phyloP scores from a whole-genome alignment of 805 yeast genomes.

The Metschnikowia peoriensis region DNA sequence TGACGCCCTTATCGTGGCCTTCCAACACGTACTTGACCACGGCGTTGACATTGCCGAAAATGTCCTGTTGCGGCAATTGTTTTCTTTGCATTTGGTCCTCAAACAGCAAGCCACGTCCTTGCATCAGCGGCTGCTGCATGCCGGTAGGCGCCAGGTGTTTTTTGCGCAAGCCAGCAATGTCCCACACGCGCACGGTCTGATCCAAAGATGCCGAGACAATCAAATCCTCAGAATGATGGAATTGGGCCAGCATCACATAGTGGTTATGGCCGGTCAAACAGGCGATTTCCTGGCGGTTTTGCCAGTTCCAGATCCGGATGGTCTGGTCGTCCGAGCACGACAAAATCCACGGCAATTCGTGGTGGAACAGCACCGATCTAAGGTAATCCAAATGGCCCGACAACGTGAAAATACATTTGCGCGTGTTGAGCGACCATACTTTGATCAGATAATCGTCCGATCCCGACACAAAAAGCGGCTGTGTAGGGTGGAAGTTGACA shows the following conservation, averaged over 20 bases:
- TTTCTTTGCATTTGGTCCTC: slow-evolving; percentile 64
- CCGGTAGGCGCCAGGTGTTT: slow-evolving; percentile 81
- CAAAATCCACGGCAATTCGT: slow-evolving; percentile 95
- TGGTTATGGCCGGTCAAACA: slow-evolving; percentile 97
- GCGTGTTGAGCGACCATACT: slow-evolving; percentile 92
- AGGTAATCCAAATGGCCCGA: slow-evolving; percentile 94
- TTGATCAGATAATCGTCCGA: slow-evolving; percentile 95
- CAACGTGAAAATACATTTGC: slow-evolving; percentile 88
- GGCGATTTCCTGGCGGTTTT: slow-evolving; percentile 94
- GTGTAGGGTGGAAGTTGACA: slow-evolving; percentile 95
- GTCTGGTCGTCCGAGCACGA: slow-evolving; percentile 98
- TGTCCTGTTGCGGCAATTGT: slow-evolving; percentile 81
- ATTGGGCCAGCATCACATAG: slow-evolving; percentile 96
- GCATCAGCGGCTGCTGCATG: slow-evolving; percentile 10
- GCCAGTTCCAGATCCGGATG: slow-evolving; percentile 99
- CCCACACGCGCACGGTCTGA: slow-evolving; percentile 99
- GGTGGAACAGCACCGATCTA: slow-evolving; percentile 91
- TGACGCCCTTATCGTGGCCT: slow-evolving; percentile 98
- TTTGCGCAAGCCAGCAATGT: slow-evolving; percentile 89
- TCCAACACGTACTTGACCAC: slow-evolving; percentile 93
- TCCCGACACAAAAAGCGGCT: slow-evolving; percentile 94
- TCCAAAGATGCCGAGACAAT: slow-evolving; percentile 95
- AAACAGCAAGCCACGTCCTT: slow-evolving; percentile 39
- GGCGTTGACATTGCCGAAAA: slow-evolving; percentile 92
- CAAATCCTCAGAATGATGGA: slow-evolving; percentile 93